A percentile compares a stretch with the other conserved stretches of the same genome.
Conservation (phyloP, 78 protist genomes). For the slime mould (Dictyostelium discoideum) region DNA sequence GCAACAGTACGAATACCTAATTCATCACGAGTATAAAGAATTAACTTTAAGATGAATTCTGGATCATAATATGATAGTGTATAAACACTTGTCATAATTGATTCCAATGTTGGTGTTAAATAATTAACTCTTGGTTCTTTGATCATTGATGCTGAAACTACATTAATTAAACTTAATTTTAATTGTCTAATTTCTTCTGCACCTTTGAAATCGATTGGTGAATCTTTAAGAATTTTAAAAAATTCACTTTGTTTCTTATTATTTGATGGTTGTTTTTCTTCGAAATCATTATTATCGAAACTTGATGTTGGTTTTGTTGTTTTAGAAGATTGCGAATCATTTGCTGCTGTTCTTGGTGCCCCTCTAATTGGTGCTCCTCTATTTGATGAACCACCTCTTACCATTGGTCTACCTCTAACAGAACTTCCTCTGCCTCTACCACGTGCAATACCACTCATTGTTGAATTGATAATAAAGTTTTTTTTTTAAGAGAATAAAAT, state of each 20-base stretch:
- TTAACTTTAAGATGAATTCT: constrained; percentile 89
- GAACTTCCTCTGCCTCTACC: constrained; percentile 24
- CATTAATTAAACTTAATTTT: constrained; percentile 73
- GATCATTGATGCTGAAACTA: constrained; percentile 85
- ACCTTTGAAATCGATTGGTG: not conserved
- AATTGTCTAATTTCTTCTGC: not conserved
- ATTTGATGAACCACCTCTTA: not conserved
- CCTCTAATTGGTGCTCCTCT: not conserved
- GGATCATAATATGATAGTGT: constrained; percentile 69
- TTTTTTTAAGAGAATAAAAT: not conserved
- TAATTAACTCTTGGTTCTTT: constrained; percentile 83
- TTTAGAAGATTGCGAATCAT: not conserved
- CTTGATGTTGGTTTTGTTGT: not conserved
- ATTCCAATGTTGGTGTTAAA: constrained; percentile 38
- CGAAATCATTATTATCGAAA: not conserved
- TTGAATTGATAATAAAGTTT: not conserved
- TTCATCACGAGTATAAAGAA: constrained; percentile 87
- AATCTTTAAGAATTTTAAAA: not conserved
- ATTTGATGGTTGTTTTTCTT: not conserved
- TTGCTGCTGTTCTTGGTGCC: not conserved
- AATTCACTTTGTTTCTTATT: constrained; percentile 22
- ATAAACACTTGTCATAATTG: constrained; percentile 28
- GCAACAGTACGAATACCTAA: constrained; percentile 88
- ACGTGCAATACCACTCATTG: not conserved
- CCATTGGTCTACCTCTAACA: constrained; percentile 23